phyloP scores from a whole-genome alignment of 345 rosid species.

The Toxicodendron radicans region DNA sequence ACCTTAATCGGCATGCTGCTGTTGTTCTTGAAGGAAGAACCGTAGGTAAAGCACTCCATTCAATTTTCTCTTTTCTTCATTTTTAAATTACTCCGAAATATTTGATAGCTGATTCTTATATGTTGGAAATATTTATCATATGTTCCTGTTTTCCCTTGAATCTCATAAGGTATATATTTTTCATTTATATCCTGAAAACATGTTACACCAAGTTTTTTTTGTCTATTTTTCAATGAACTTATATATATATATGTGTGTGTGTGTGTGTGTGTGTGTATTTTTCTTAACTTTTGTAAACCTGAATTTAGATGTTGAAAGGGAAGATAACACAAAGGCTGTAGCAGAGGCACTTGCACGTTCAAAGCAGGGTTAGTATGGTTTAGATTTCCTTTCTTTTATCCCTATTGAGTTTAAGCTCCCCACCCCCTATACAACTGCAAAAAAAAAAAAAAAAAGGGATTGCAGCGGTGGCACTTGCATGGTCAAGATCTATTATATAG shows the following conservation, averaged over 20 bases:
- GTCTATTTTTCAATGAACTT: slow-evolving; percentile 9
- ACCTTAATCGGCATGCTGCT: slow-evolving; percentile 85
- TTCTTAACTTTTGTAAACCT: slow-evolving; percentile 24
- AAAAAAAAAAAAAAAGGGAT: too few species aligned
- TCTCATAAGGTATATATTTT: neutral
- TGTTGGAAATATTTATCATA: neutral
- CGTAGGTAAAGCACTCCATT: slow-evolving; percentile 49
- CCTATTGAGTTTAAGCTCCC: slow-evolving; percentile 1
- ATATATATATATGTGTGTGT: too few species aligned
- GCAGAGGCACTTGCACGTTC: slow-evolving; percentile 86
- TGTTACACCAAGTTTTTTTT: neutral
- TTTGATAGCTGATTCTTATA: neutral
- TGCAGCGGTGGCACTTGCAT: neutral
- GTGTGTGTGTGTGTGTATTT: too few species aligned
- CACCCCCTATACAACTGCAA: neutral
- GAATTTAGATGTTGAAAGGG: slow-evolving; percentile 62
- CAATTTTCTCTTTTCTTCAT: slow-evolving; percentile 1
- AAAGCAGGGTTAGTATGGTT: slow-evolving; percentile 57
- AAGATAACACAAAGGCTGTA: slow-evolving; percentile 71
- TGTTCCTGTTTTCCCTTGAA: neutral
- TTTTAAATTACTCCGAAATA: neutral
- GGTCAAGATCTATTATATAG: neutral
- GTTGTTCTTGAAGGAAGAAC: slow-evolving; percentile 88
- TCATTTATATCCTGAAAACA: neutral
- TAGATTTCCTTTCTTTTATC: slow-evolving; percentile 8